These are phyloP conservation scores for Aureobasidium sp. DNA, from an alignment of 2,329 filamentous ascomycete genomes.

Conservation along the genomic window DNA sequence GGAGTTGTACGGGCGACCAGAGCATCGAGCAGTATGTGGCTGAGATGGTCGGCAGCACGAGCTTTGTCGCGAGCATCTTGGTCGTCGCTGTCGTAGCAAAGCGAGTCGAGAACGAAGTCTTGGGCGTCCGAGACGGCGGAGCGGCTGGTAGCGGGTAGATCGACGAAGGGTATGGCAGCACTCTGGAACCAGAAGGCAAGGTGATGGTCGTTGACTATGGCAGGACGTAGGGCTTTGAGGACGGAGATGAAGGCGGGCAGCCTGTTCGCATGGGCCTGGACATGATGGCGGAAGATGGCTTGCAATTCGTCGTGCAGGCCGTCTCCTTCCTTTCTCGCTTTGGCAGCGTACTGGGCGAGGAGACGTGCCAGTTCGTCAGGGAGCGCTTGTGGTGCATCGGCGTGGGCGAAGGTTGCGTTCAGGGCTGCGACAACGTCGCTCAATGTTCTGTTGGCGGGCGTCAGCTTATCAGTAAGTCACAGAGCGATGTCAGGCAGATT, in stretches of 20 bases:
- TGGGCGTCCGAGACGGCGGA: constrained; percentile 57
- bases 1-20: constrained; percentile 38
- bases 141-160: constrained; percentile 55
- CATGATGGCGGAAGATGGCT: constrained; percentile 57
- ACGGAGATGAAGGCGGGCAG: constrained; percentile 63
- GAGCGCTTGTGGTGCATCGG: constrained; percentile 45
- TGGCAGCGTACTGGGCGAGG: constrained; percentile 61
- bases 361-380: constrained; percentile 56
- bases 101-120: constrained; percentile 56
- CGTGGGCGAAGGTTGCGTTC: constrained; percentile 33
- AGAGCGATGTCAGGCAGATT: background rate
- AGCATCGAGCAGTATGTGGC: constrained; percentile 44
- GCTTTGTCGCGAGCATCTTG: constrained; percentile 42
- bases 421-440: constrained; percentile 40
- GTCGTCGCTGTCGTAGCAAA: constrained; percentile 56
- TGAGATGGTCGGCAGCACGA: constrained; percentile 44
- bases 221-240: constrained; percentile 57
- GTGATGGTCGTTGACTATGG: constrained; percentile 56
- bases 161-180: constrained; percentile 50
- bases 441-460: constrained; percentile 32
- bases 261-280: constrained; percentile 50
- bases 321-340: constrained; percentile 60
- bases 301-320: constrained; percentile 67
- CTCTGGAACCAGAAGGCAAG: constrained; percentile 67
- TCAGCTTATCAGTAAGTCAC: background rate